Conservation (phyloP, 2,329 filamentous ascomycete genomes). For the Leptographium wingfieldii region DNA sequence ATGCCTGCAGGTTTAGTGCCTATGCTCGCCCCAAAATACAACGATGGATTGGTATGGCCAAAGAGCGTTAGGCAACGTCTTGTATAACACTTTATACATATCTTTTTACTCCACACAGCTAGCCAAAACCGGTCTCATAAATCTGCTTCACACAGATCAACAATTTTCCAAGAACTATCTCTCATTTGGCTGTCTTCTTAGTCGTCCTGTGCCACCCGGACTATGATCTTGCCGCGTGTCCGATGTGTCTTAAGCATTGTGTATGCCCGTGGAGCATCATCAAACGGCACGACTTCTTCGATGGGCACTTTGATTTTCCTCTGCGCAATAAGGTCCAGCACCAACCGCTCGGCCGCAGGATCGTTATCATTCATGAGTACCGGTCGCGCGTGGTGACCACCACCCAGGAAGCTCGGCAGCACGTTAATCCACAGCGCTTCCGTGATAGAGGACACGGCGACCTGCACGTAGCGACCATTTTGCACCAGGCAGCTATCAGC, state of each 20-base stretch:
- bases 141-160: too few species aligned
- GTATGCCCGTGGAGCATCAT: constrained; percentile 14
- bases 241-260: constrained; percentile 9
- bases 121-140: too few species aligned
- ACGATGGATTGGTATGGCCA: too few species aligned
- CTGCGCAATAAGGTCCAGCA: constrained; percentile 16
- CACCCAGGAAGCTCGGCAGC: constrained; percentile 12
- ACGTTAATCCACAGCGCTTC: constrained; percentile 3
- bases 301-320: constrained; percentile 15
- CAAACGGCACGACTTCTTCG: constrained; percentile 14
- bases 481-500: constrained; percentile 12
- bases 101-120: too few species aligned
- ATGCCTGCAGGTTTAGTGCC: too few species aligned
- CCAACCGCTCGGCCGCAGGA: not conserved
- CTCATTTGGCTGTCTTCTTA: not conserved
- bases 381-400: constrained; percentile 6
- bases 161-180: too few species aligned
- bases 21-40: too few species aligned
- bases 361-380: constrained; percentile 9
- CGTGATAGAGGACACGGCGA: constrained; percentile 6
- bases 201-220: constrained; percentile 6
- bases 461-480: constrained; percentile 13
- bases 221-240: constrained; percentile 16
- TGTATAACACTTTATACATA: too few species aligned
- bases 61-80: too few species aligned